Conservation (phyloP, 192 early-diverging fungal species). For the Rhizophlyctis rosea region DNA sequence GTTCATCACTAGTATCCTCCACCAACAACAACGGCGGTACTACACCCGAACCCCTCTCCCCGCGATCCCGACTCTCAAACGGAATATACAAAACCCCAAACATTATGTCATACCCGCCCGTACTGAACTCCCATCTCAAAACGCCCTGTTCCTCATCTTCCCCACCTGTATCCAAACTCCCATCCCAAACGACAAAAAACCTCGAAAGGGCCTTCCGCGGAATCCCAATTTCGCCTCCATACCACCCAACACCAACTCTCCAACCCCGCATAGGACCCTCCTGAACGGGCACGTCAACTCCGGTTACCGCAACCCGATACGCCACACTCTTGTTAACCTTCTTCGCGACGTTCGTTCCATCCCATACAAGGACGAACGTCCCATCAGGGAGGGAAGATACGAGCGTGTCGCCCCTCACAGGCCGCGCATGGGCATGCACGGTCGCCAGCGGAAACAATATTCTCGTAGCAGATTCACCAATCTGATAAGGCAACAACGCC, state of each 20-base stretch:
- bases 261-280: constrained; percentile 24
- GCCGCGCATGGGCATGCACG: too few species aligned
- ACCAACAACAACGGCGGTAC: background rate
- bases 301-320: constrained; percentile 13
- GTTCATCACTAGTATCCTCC: background rate
- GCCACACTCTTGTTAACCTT: background rate
- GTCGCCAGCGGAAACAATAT: too few species aligned
- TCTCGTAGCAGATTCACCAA: too few species aligned
- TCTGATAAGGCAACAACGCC: too few species aligned
- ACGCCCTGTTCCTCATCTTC: too few species aligned
- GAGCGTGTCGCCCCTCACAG: too few species aligned
- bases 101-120: constrained; percentile 35
- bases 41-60: background rate
- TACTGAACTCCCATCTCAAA: constrained; percentile 38
- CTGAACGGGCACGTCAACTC: background rate
- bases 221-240: constrained; percentile 36
- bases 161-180: constrained; percentile 1
- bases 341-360: background rate
- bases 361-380: background rate
- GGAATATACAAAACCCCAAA: constrained; percentile 27
- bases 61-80: background rate
- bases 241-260: too few species aligned
- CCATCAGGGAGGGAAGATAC: background rate
- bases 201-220: constrained; percentile 30
- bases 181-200: constrained; percentile 24